Evolutionary conservation across 352 stramenopile genomes (phyloP).

Genomic region (Pythium myriotylum): DNA sequence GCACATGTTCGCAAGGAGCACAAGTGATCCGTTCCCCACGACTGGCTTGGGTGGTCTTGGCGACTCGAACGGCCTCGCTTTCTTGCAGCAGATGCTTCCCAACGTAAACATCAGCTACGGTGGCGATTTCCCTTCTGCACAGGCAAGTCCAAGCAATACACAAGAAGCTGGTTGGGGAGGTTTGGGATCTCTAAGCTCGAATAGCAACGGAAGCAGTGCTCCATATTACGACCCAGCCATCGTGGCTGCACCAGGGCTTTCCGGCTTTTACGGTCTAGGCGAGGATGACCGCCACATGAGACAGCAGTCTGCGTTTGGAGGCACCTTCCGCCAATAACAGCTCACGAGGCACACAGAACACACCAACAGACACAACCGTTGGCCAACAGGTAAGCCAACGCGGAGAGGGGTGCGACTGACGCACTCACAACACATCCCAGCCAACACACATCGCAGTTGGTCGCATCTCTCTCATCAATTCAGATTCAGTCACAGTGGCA

Average conservation of each 20-base stretch:
- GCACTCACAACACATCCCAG: conserved; percentile 23
- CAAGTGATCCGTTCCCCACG: conserved; percentile 13
- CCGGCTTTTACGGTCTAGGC: conserved; percentile 41
- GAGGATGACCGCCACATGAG: conserved; percentile 35
- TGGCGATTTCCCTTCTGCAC: conserved; percentile 51
- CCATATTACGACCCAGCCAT: conserved; percentile 63
- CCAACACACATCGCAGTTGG: conserved; percentile 15
- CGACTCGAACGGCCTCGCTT: conserved; percentile 52
- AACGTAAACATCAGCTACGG: conserved; percentile 90
- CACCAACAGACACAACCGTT: conserved; percentile 19
- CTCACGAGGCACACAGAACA: conserved; percentile 27
- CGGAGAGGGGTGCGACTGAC: conserved; percentile 5
- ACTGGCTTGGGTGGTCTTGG: conserved; percentile 4
- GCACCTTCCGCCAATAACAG: conserved; percentile 34
- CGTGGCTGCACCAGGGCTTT: conserved; percentile 30
- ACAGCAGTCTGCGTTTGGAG: conserved; percentile 31
- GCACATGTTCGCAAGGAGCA: conserved; percentile 13
- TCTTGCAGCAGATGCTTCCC: conserved; percentile 87
- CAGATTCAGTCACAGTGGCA: conserved; percentile 1
- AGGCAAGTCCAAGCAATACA: conserved; percentile 14
- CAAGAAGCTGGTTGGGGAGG: conserved; percentile 13
- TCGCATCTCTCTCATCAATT: neutral
- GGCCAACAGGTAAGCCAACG: conserved; percentile 12
- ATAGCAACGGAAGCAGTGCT: conserved; percentile 8
- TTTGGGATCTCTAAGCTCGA: conserved; percentile 32